A percentile compares a stretch with the other conserved stretches of the same genome.
phyloP scores from a whole-genome alignment of 345 rosid genomes.

The Gossypium bickii region DNA sequence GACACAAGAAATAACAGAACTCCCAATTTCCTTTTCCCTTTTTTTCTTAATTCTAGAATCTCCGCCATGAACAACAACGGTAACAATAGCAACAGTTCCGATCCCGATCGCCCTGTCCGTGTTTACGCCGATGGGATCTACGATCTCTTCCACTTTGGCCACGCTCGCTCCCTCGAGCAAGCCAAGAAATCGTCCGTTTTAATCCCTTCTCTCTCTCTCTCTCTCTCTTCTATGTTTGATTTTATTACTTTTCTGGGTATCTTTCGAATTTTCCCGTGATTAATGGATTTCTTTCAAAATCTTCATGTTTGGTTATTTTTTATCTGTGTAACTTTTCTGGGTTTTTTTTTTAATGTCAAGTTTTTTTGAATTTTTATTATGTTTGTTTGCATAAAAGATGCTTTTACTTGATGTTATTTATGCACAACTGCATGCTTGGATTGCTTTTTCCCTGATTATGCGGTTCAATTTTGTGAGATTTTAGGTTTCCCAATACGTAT shows the following conservation, averaged over 20 bases:
- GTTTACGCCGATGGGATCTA: slow-evolving; percentile 99
- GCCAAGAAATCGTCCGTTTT: slow-evolving; percentile 74
- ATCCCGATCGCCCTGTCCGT: slow-evolving; percentile 57
- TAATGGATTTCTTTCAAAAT: background rate
- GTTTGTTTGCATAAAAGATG: background rate
- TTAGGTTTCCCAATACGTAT: slow-evolving; percentile 75
- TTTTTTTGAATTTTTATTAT: background rate
- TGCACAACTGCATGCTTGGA: background rate
- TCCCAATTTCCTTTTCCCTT: background rate
- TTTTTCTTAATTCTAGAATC: background rate
- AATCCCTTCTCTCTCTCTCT: background rate
- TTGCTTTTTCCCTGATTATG: background rate
- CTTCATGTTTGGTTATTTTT: background rate
- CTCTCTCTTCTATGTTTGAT: background rate
- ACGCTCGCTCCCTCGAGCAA: slow-evolving; percentile 93
- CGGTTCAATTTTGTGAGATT: background rate
- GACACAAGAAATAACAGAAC: background rate
- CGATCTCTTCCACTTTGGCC: slow-evolving; percentile 97
- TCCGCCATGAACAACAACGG: slow-evolving; percentile 6
- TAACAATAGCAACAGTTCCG: background rate
- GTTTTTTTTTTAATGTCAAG: background rate
- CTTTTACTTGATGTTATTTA: background rate
- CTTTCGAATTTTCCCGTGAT: background rate
- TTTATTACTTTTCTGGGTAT: slow-evolving; percentile 3
- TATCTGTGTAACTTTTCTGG: background rate